Evolutionary conservation across 1,139 yeast species (phyloP).

Genomic region (Pneumocystis oryctolagi): DNA sequence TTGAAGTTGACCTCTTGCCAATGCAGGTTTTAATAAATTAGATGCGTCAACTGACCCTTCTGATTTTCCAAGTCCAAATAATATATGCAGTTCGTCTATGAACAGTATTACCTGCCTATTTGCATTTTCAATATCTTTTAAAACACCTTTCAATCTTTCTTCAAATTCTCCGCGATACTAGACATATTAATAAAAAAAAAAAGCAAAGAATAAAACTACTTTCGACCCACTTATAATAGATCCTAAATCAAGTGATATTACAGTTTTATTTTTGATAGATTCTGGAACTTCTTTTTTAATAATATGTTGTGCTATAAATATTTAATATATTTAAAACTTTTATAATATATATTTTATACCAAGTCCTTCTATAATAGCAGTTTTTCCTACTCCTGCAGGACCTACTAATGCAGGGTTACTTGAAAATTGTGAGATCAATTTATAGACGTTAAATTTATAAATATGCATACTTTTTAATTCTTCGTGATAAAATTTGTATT

Average conservation of each 20-base stretch:
- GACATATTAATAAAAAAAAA: neutral
- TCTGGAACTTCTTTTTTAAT: constrained; percentile 90
- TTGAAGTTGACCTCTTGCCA: constrained; percentile 84
- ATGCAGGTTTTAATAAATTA: constrained; percentile 77
- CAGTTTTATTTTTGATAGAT: constrained; percentile 68
- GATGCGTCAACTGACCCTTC: constrained; percentile 96
- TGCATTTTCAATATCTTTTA: constrained; percentile 75
- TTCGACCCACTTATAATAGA: constrained; percentile 87
- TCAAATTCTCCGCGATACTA: constrained; percentile 84
- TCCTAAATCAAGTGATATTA: constrained; percentile 75
- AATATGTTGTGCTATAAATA: constrained; percentile 56
- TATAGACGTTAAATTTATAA: constrained; percentile 41
- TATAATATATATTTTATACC: neutral
- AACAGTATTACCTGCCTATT: constrained; percentile 67
- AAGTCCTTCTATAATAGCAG: constrained; percentile 89
- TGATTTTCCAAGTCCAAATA: constrained; percentile 84
- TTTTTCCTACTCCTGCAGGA: constrained; percentile 94
- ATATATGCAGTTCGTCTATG: constrained; percentile 82
- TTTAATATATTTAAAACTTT: neutral
- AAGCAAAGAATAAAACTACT: neutral
- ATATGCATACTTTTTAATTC: constrained; percentile 91
- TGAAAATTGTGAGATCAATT: neutral
- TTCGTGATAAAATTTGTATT: constrained; percentile 73
- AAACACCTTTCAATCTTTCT: constrained; percentile 66
- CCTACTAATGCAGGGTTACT: neutral